A percentile compares a stretch with the other conserved stretches of the same genome.
phyloP scores from a whole-genome alignment of 1,284 basidiomycete genomes.

The Irpex sp. region DNA sequence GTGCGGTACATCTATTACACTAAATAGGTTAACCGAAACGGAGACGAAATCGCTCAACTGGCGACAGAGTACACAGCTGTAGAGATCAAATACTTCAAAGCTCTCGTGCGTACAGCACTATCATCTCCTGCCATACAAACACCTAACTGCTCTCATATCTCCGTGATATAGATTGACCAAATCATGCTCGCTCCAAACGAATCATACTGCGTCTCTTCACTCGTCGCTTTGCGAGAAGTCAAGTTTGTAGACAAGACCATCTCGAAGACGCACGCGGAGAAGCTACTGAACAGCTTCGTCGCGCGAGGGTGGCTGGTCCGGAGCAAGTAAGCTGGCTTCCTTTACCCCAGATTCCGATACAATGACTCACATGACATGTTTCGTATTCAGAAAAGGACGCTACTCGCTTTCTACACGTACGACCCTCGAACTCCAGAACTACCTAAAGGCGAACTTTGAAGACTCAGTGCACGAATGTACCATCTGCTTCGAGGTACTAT shows the following conservation, averaged over 20 bases:
- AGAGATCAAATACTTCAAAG: slow-evolving; percentile 82
- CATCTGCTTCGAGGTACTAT: slow-evolving; percentile 66
- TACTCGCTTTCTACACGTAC: slow-evolving; percentile 78
- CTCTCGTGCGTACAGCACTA: slow-evolving; percentile 49
- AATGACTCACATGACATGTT: not conserved
- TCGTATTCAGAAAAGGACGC: slow-evolving; percentile 42
- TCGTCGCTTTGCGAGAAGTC: slow-evolving; percentile 73
- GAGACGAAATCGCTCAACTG: slow-evolving; percentile 75
- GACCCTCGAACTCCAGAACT: slow-evolving; percentile 69
- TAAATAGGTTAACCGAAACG: slow-evolving; percentile 68
- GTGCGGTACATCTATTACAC: not conserved
- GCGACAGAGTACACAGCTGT: slow-evolving; percentile 75
- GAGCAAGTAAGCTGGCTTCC: slow-evolving; percentile 54
- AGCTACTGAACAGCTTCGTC: slow-evolving; percentile 74
- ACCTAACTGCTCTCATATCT: not conserved
- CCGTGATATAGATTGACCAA: slow-evolving; percentile 67
- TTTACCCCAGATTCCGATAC: not conserved
- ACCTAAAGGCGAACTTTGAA: slow-evolving; percentile 72
- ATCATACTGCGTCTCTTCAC: slow-evolving; percentile 71
- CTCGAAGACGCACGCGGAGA: slow-evolving; percentile 73
- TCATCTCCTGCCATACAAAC: not conserved
- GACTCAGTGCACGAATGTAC: slow-evolving; percentile 72
- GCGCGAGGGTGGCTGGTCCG: slow-evolving; percentile 77
- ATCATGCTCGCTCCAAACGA: slow-evolving; percentile 79
- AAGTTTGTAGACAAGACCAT: slow-evolving; percentile 60